Evolutionary conservation across 148 eudicot genomes (phyloP).

Genomic region (Polygonum aviculare): DNA sequence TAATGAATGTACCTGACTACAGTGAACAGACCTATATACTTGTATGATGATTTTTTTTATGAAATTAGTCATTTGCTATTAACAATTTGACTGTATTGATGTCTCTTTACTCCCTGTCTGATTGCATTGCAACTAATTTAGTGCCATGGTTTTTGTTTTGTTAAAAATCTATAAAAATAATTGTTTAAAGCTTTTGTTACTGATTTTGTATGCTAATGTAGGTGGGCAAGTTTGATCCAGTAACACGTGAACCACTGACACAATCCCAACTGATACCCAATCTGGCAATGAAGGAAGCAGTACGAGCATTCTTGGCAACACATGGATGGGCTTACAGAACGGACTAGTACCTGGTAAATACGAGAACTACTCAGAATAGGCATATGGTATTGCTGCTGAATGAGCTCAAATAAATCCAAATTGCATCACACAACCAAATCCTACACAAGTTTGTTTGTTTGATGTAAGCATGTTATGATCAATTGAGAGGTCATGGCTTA

Average conservation of each 20-base stretch:
- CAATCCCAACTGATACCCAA: constrained; percentile 41
- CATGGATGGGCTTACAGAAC: constrained; percentile 60
- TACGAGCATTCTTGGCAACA: constrained; percentile 33
- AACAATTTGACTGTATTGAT: not conserved
- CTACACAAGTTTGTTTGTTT: not conserved
- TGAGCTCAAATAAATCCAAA: not conserved
- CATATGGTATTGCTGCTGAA: not conserved
- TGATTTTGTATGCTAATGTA: constrained; percentile 8
- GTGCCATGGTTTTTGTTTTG: not conserved
- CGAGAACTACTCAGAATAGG: not conserved
- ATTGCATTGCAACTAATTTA: not conserved
- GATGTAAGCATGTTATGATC: not conserved
- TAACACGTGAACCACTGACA: constrained; percentile 37
- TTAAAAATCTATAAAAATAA: not conserved
- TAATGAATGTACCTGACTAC: not conserved
- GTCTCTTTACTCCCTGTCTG: not conserved
- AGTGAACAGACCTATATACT: not conserved
- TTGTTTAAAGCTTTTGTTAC: not conserved
- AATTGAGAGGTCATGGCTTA: not conserved
- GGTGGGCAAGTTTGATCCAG: constrained; percentile 41
- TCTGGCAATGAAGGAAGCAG: constrained; percentile 62
- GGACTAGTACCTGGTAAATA: constrained; percentile 14
- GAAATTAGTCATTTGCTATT: not conserved
- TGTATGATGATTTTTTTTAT: not conserved
- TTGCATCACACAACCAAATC: not conserved